Percentiles rank a stretch among this genome's conserved stretches.
Evolutionary conservation across 139 green algal species (phyloP).

Genomic region (Coelastrella sp.): DNA sequence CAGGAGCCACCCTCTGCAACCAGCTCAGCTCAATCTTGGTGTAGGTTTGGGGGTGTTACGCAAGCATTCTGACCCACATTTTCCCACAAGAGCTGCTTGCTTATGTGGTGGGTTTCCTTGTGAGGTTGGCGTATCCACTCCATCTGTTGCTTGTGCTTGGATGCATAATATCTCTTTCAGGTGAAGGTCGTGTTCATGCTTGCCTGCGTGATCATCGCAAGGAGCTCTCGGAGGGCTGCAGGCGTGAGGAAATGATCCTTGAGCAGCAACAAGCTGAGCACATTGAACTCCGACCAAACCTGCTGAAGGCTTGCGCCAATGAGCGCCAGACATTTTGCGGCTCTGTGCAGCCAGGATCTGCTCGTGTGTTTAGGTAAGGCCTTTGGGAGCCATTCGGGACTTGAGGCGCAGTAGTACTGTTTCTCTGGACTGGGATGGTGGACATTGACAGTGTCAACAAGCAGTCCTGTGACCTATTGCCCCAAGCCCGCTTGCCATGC

Average conservation of each 20-base stretch:
- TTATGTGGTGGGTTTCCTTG: no score
- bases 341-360: conserved; percentile 62
- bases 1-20: background rate
- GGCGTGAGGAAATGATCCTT: conserved; percentile 83
- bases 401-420: no score
- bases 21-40: background rate
- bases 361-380: conserved; percentile 79
- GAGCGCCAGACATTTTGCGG: conserved; percentile 82
- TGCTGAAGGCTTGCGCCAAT: conserved; percentile 66
- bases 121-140: no score
- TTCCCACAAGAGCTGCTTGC: no score
- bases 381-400: no score
- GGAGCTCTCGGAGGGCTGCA: conserved; percentile 75
- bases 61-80: no score
- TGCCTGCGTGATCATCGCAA: conserved; percentile 82
- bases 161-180: conserved; percentile 40
- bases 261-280: conserved; percentile 69
- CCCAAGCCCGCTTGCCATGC: no score
- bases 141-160: no score
- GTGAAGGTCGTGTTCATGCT: conserved; percentile 77
- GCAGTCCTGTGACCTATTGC: no score
- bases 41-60: background rate
- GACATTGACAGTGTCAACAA: no score
- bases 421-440: no score
- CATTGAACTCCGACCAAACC: conserved; percentile 73